Conservation (phyloP, 495 filamentous ascomycete genomes). For the Aspergillus avenaceus region DNA sequence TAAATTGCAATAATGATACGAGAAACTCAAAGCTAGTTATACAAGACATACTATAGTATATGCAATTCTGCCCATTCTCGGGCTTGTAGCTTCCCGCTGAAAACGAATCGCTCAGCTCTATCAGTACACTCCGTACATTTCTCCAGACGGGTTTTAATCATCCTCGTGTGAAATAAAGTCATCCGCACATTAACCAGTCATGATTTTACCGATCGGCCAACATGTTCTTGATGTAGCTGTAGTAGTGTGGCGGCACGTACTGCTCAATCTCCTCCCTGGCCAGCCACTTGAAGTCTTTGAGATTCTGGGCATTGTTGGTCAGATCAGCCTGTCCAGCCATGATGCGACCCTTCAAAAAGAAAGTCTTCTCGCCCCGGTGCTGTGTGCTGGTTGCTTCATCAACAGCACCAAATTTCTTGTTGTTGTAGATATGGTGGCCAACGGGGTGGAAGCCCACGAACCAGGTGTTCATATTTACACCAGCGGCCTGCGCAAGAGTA, state of each 20-base stretch:
- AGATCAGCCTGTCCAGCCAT: constrained; percentile 94
- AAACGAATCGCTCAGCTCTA: constrained; percentile 16
- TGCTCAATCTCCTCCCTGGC: constrained; percentile 79
- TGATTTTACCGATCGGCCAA: constrained; percentile 60
- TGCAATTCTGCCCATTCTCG: constrained; percentile 27
- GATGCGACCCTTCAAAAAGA: constrained; percentile 93
- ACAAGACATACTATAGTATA: constrained; percentile 45
- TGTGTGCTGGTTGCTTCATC: constrained; percentile 33
- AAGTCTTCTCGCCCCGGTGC: constrained; percentile 69
- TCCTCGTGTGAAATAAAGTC: neutral
- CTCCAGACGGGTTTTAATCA: neutral
- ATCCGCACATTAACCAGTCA: neutral
- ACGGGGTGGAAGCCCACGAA: constrained; percentile 87
- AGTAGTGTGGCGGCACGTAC: constrained; percentile 61
- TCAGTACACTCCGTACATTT: constrained; percentile 4
- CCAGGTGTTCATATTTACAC: constrained; percentile 99
- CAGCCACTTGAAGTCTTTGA: constrained; percentile 88
- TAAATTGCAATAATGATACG: constrained; percentile 15
- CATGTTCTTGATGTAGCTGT: constrained; percentile 71
- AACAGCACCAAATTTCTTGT: constrained; percentile 27
- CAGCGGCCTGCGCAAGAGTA: constrained; percentile 68
- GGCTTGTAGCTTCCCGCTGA: constrained; percentile 9
- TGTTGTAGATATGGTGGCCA: constrained; percentile 64
- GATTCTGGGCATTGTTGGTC: constrained; percentile 61
- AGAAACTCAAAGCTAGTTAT: constrained; percentile 38